Conservation (phyloP, 176 grass and related monocot genomes). For the Puya raimondii region DNA sequence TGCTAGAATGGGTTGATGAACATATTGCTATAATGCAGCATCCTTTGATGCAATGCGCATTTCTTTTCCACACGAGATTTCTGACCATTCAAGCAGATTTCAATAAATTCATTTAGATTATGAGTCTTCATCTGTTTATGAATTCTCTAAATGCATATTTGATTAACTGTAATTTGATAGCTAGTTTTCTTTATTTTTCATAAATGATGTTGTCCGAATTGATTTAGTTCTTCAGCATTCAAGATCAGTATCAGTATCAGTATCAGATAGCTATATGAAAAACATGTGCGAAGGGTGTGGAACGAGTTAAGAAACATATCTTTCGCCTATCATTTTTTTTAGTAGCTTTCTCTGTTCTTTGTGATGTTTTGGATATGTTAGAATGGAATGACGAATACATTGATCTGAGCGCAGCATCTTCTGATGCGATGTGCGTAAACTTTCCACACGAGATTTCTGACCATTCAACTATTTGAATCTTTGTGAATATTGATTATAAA, state of each 20-base stretch:
- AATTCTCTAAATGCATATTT: neutral
- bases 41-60: constrained; percentile 3
- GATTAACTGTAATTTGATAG: too few species aligned
- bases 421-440: constrained; percentile 33
- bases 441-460: constrained; percentile 74
- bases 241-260: too few species aligned
- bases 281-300: too few species aligned
- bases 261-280: too few species aligned
- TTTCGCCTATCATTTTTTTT: neutral
- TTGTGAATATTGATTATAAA: neutral
- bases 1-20: constrained; percentile 4
- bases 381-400: constrained; percentile 34
- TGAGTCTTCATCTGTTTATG: neutral
- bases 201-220: too few species aligned
- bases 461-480: constrained; percentile 8
- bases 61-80: constrained; percentile 4
- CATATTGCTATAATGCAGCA: neutral
- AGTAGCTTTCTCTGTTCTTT: neutral
- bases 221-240: too few species aligned
- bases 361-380: neutral
- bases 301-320: too few species aligned
- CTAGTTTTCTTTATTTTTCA: too few species aligned
- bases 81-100: constrained; percentile 1
- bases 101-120: neutral
- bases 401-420: constrained; percentile 18